Percentiles rank a stretch among this genome's conserved stretches.
Evolutionary conservation across 148 eudicot species (phyloP).

Genomic region (Vaccinium myrtillus): DNA sequence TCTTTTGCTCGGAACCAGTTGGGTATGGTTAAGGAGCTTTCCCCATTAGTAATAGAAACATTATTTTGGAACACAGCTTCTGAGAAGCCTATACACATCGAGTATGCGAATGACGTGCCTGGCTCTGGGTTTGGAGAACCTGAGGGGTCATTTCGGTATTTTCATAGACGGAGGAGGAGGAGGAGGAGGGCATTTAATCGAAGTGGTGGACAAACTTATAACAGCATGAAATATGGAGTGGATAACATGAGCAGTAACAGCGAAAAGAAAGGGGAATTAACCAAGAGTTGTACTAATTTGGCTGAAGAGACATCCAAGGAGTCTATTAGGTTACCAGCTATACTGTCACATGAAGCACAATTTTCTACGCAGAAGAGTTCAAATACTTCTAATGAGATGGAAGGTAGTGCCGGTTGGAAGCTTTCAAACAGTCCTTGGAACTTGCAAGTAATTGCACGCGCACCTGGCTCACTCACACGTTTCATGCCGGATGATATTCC

Average conservation of each 20-base stretch:
- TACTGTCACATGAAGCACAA: conserved; percentile 22
- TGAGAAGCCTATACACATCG: conserved; percentile 83
- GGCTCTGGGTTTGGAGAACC: conserved; percentile 96
- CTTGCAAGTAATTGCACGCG: conserved; percentile 87
- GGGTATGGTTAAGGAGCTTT: conserved; percentile 55
- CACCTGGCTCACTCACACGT: conserved; percentile 91
- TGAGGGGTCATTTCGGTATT: conserved; percentile 41
- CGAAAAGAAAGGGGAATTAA: conserved; percentile 20
- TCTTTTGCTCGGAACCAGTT: conserved; percentile 61
- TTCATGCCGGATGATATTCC: conserved; percentile 98
- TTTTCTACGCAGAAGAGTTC: conserved; percentile 25
- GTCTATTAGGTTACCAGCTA: conserved; percentile 19
- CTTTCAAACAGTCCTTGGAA: conserved; percentile 97
- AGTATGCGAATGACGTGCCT: conserved; percentile 96
- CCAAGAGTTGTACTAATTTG: conserved; percentile 17
- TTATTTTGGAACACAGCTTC: conserved; percentile 78
- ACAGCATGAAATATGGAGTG: conserved; percentile 28
- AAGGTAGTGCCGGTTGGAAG: conserved; percentile 90
- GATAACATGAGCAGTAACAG: conserved; percentile 23
- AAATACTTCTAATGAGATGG: conserved; percentile 39
- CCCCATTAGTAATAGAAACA: conserved; percentile 64
- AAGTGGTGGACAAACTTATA: conserved; percentile 33
- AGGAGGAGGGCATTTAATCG: conserved; percentile 43
- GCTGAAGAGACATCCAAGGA: conserved; percentile 22
- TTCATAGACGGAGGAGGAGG: conserved; percentile 40